phyloP scores from a whole-genome alignment of 2,329 filamentous ascomycete species.

The Myriangium duriaei region DNA sequence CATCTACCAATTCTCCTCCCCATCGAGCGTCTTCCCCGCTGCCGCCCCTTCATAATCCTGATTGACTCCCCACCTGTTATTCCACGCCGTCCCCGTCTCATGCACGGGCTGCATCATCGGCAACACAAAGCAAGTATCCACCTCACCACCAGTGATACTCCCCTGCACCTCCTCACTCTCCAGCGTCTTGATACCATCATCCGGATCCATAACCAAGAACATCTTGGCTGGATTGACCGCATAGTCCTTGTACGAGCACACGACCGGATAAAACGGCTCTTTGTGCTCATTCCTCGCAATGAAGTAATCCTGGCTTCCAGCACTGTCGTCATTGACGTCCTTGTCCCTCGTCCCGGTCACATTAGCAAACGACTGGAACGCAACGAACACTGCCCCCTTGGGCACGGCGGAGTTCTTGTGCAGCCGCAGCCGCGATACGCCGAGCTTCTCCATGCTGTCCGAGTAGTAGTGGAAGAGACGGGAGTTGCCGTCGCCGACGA shows the following conservation, averaged over 20 bases:
- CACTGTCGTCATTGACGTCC: slow-evolving; percentile 1
- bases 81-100: slow-evolving; percentile 1
- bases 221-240: slow-evolving; percentile 14
- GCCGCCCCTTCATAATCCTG: neutral
- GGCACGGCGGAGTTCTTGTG: slow-evolving; percentile 11
- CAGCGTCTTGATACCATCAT: slow-evolving; percentile 16
- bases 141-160: slow-evolving; percentile 20
- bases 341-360: neutral
- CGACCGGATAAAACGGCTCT: slow-evolving; percentile 19
- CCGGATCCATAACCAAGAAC: slow-evolving; percentile 20
- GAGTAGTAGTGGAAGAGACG: slow-evolving; percentile 24
- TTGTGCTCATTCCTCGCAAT: slow-evolving; percentile 6
- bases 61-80: slow-evolving; percentile 1
- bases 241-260: slow-evolving; percentile 19
- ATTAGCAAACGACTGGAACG: slow-evolving; percentile 4
- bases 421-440: slow-evolving; percentile 22
- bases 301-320: slow-evolving; percentile 2
- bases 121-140: slow-evolving; percentile 15
- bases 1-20: neutral
- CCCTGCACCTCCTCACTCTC: slow-evolving; percentile 15
- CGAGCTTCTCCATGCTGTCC: slow-evolving; percentile 21
- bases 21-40: neutral
- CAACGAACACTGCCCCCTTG: slow-evolving; percentile 5
- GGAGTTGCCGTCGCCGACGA: slow-evolving; percentile 3
- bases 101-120: slow-evolving; percentile 5